phyloP scores from a whole-genome alignment of 495 filamentous ascomycete genomes.

The Daldinia concentrica region DNA sequence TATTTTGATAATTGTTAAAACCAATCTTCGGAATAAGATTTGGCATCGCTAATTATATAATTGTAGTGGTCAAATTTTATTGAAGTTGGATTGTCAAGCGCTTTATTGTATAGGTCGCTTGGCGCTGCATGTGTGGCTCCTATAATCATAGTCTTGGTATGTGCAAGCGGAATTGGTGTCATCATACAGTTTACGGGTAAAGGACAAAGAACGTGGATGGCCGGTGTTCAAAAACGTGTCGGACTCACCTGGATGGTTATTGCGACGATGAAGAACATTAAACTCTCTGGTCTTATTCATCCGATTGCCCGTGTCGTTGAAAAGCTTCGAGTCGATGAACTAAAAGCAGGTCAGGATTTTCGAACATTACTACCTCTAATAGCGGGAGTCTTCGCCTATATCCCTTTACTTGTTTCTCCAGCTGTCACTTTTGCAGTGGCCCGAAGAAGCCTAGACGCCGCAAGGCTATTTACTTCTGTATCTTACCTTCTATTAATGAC shows the following conservation, averaged over 20 bases:
- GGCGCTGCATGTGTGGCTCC: slow-evolving; percentile 33
- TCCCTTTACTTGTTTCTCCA: slow-evolving; percentile 58
- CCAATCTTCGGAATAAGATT: background rate
- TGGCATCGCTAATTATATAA: slow-evolving; percentile 2
- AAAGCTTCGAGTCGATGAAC: slow-evolving; percentile 64
- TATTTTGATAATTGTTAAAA: background rate
- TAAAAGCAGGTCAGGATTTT: slow-evolving; percentile 65
- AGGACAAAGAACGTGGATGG: slow-evolving; percentile 61
- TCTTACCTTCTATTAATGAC: slow-evolving; percentile 69
- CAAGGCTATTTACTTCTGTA: slow-evolving; percentile 66
- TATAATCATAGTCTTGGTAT: slow-evolving; percentile 39
- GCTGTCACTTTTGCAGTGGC: slow-evolving; percentile 56
- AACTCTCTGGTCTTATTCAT: slow-evolving; percentile 66
- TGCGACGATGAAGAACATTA: slow-evolving; percentile 68
- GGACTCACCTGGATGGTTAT: slow-evolving; percentile 64
- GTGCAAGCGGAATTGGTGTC: slow-evolving; percentile 42
- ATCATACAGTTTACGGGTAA: slow-evolving; percentile 58
- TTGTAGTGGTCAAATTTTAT: slow-evolving; percentile 59
- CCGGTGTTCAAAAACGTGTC: slow-evolving; percentile 62
- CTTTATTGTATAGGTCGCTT: slow-evolving; percentile 41
- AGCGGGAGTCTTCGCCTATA: slow-evolving; percentile 54
- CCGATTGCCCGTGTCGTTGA: slow-evolving; percentile 58
- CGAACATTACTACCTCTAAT: slow-evolving; percentile 47
- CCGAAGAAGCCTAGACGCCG: slow-evolving; percentile 55
- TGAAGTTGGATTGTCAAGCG: slow-evolving; percentile 58